These are phyloP conservation scores for Backusella liffmaniae DNA, from an alignment of 192 early-diverging fungal species.

Conservation along the genomic window DNA sequence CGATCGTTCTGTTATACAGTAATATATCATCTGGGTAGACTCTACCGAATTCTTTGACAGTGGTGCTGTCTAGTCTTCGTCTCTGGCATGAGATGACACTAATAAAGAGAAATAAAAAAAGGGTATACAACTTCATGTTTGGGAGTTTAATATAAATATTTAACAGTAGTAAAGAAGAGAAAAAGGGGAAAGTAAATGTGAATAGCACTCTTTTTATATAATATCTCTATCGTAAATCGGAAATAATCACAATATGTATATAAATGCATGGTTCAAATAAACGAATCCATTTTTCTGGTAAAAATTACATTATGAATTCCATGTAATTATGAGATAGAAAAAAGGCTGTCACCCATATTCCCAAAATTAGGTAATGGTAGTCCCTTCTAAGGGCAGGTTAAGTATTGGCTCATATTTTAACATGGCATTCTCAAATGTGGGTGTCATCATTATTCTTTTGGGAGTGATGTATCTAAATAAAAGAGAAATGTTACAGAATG, in stretches of 20 bases:
- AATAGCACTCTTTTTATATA: neutral
- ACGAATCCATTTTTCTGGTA: neutral
- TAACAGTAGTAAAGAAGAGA: neutral
- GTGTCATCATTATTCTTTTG: neutral
- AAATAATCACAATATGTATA: neutral
- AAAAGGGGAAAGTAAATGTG: neutral
- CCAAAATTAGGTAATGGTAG: neutral
- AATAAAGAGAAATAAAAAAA: neutral
- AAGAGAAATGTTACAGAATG: conserved; percentile 7
- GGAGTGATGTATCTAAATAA: neutral
- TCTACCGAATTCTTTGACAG: neutral
- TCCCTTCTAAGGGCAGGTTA: neutral
- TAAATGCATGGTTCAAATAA: neutral
- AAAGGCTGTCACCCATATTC: neutral
- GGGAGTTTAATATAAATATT: neutral
- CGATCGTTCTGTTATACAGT: neutral
- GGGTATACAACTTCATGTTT: neutral
- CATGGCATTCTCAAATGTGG: neutral
- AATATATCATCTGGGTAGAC: neutral
- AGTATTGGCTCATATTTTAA: neutral
- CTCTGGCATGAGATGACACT: neutral
- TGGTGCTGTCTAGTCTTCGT: neutral
- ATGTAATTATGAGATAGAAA: neutral
- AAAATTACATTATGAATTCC: neutral
- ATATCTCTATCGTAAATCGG: neutral